Base-by-base conservation (phyloP, 2,329 filamentous ascomycete species). In the Fusarium coffeatum region DNA sequence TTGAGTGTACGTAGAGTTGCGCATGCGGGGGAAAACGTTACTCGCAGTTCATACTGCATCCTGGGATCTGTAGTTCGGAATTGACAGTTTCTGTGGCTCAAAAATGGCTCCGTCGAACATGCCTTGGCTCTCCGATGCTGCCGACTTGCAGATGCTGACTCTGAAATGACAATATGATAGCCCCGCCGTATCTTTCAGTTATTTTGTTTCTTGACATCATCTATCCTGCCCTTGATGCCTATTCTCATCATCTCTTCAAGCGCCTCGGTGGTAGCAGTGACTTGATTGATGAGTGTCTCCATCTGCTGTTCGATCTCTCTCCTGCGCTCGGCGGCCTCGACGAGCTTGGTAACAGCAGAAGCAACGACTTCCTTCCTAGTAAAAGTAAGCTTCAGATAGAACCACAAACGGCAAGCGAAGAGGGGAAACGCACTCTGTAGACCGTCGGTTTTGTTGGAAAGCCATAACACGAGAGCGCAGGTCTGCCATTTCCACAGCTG, bases 221-320 rank as follows among this genome's bases (percentile, higher is more conserved):
- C 51, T 34, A 76, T 72, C 27, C 79, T 71, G 1, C 74, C 76
- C 9, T 55, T 50, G 46, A 77, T 79, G 0, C 74, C 78, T 8
- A 56, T 69, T 61, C 75, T 56, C 68, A 80, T 77, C 71, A 77
- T 76, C 1, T 55, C 69, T 43, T 80, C 79, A 2, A 78, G 48
- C 22, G 74, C 66, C 8, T 55, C 30, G 25, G 74, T 67, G 10
- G 20, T 55, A n/a, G 37, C 43, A 30, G 76, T 51, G 34, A 76
- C 51, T 25, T 64, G 66, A 18, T 30, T 43, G 8, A 74, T 66
- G 27, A 78, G 54, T n/a, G 72, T 60, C 34, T 62, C 57, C 75
- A 80, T 79, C 45, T 63, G 66, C 3, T 40, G 48, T 56, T 80
- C 77, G 13, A 80, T 75, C 2, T 69, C 59, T 45, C 48, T 69